A percentile compares a stretch with the other conserved stretches of the same genome.
Evolutionary conservation across 345 rosid species (phyloP).

Genomic region (Psidium guajava): DNA sequence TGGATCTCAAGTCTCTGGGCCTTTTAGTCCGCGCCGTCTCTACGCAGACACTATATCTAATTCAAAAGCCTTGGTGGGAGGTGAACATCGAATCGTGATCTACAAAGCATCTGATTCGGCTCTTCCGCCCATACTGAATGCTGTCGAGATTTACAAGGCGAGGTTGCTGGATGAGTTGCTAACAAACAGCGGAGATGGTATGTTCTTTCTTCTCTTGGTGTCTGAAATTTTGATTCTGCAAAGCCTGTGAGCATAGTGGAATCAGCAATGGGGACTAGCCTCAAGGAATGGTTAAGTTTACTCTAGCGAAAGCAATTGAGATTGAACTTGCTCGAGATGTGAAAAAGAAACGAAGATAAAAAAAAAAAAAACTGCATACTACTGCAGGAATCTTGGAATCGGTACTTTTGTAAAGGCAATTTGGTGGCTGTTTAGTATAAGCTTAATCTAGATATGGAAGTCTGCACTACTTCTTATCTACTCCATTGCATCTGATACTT

Average conservation of each 20-base stretch:
- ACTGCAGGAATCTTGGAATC: background rate
- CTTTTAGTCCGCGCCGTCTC: constrained; percentile 15
- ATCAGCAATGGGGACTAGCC: background rate
- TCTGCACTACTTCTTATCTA: background rate
- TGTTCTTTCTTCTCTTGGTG: background rate
- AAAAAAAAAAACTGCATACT: background rate
- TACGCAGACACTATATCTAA: constrained; percentile 6
- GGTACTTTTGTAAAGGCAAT: background rate
- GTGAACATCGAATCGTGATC: constrained; percentile 12
- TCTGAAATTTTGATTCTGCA: background rate
- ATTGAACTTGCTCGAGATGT: background rate
- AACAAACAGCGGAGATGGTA: constrained; percentile 30
- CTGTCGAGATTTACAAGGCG: constrained; percentile 29
- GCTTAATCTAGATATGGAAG: background rate
- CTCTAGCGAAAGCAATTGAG: background rate
- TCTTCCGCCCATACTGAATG: constrained; percentile 51
- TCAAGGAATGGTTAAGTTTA: background rate
- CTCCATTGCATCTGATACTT: background rate
- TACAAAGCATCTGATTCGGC: constrained; percentile 15
- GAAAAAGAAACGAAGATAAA: background rate
- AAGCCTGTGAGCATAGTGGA: background rate
- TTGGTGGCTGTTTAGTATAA: background rate
- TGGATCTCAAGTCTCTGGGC: constrained; percentile 17
- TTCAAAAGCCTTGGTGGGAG: constrained; percentile 7
- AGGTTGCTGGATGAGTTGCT: constrained; percentile 8